Evolutionary conservation across 345 rosid species (phyloP), one percentile per base, ranked within the genome.

Genomic region (Luvunga scandens): DNA sequence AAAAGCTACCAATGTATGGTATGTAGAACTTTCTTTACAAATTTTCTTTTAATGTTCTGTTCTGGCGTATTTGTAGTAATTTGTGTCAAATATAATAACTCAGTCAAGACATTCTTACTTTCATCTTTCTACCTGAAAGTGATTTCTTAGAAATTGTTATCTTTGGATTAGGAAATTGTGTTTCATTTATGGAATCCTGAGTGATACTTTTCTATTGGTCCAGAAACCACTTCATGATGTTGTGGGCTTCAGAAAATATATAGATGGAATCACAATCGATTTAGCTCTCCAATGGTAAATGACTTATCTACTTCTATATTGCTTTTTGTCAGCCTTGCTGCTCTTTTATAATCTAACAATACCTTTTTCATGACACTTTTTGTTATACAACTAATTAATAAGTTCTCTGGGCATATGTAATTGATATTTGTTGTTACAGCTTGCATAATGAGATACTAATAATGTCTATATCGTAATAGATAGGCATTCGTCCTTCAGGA

Each of bases 231-330:
- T 97, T 79, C 98, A 93, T 84, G 98, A 94, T 45, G 95, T 96
- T 75, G 88, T 94, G 77, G 86, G 94, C 72, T 90, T 94, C 81
- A 87, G 92, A 71, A 90, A 83, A 75, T 90, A 91, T 83, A 77
- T 83, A 39, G 92, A 90, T 69, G 98, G 94, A 74, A 81, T 92
- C 72, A 81, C 89, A 8, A 69, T 94, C 66, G 97, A 94, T 69
- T 84, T 91, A 78, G 95, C 98, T 76, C 90, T 96, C 28, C 99
- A 96, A 78, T 96, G 99, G 99, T 96, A 92, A 84, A 71, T 72
- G 73, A 66, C 69, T 42, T 56, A 64, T 74, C 73, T 81, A 7
- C 28, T 42, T 31, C 57, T 74, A 4, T 65, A 74, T 16, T 80
- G 55, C 75, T 30, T 48, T 73, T 28, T 66, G 30, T 38, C 14